Evolutionary conservation across 2,329 filamentous ascomycete genomes (phyloP), one percentile per base, ranked within the genome.

Genomic region (Coleophoma cylindrospora): DNA sequence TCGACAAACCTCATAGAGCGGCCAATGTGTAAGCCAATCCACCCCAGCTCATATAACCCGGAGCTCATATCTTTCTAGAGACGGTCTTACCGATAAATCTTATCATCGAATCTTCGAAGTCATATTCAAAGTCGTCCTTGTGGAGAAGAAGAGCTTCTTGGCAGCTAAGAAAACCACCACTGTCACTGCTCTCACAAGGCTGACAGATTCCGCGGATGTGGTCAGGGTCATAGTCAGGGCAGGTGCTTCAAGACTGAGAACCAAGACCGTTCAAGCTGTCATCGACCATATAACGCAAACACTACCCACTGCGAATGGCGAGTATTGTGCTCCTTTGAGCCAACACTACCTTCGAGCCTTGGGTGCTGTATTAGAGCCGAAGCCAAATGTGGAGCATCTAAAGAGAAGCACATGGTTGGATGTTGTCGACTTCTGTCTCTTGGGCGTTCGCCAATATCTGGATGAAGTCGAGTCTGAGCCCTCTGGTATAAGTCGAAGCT

Each of bases 21-120:
- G 50, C 55, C 37, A 61, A 61, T 47, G 33, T 64, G 64, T 65
- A 56, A 43, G 58, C 44, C 21, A 15, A n/a, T 27, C 27, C 9
- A 3, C 2, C 27, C 27, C 9, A 10, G 27, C 27, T 27, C 27
- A 27, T 27, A 27, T 27, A 7, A 7, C 2, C 9, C 27, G 27
- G 27, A 15, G 41, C 54, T 63, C 48, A 60, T 34, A 14, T 32
- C 15, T 32, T 47, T 50, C 51, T 50, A 61, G 61, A 36, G 53
- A 66, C 32, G 61, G 68, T 12, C 72, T 96, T 34, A 79, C 78
- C 43, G 89, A 95, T 64, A 88, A 87, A 64, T 79, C 80, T n/a
- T 95, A 88, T 58, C 86, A 94, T 62, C 79, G 80, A 52, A 83
- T 96, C 40, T 89, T 89, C 59, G 90, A 96, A 61, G 79, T 81